Base-by-base conservation (phyloP, 805 yeast species). In the Hemisphaericaspora nanyangensis region DNA sequence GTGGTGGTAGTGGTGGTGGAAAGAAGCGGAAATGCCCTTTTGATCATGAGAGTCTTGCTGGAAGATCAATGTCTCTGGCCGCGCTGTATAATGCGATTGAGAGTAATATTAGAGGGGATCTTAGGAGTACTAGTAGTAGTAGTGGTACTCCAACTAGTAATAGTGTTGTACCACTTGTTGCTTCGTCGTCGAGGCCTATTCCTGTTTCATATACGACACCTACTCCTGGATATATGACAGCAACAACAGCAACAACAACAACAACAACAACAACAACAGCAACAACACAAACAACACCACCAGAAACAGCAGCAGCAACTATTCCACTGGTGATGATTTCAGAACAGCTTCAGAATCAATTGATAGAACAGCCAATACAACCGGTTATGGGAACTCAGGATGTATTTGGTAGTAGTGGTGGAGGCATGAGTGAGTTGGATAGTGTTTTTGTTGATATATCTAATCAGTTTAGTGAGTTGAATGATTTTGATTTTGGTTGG, bases 11-110 rank as follows among this genome's bases (percentile, higher is more conserved):
- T 6, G 24, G 33, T 29, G 22, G 19, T 12, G 20, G 16, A 8
- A 39, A 37, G 12, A 52, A 54, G 24, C 48, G 60, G n/a, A 58
- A 52, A 40, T 63, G 67, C 47, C 68, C 68, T 11, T 53, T 61
- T 44, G 61, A 58, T 35, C 65, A 62, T 43, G 19, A 25, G n/a
- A 24, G 22, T 24, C 28, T 33, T 8, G 11, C 5, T 15, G 18
- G 25, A 15, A 13, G 11, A 20, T n/a, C n/a, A n/a, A n/a, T n/a
- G n/a, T n/a, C n/a, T n/a, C n/a, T n/a, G n/a, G 31, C 7, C 20
- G 24, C 5, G 6, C 39, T 17, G 12, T 29, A 33, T 17, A 35
- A 35, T 24, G 35, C 43, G 15, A 40, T 49, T 10, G 57, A 53
- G 31, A 54, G 56, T 33, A 54, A 52, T 33, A 39, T 50, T 12